phyloP scores from a whole-genome alignment of 345 rosid species.

The Moringa oleifera region DNA sequence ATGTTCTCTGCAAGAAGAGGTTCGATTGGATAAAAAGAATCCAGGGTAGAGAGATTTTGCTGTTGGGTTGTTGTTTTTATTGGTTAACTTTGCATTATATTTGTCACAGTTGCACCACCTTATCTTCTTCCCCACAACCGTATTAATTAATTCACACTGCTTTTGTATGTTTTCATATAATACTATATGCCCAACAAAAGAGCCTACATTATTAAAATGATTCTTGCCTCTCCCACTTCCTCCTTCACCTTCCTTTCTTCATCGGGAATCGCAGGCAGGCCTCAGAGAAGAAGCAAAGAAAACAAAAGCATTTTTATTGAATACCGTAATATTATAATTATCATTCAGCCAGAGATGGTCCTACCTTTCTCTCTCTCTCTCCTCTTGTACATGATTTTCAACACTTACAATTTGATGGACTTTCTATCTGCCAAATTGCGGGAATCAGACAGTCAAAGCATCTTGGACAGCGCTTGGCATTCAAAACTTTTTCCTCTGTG shows the following conservation, averaged over 20 bases:
- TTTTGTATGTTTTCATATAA: not conserved
- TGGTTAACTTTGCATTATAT: conserved; percentile 24
- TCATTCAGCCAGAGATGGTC: conserved; percentile 13
- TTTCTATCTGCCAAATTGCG: conserved; percentile 19
- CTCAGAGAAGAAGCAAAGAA: conserved; percentile 4
- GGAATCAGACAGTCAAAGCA: conserved; percentile 18
- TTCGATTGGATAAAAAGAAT: conserved; percentile 45
- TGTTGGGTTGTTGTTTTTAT: conserved; percentile 27
- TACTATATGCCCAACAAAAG: not conserved
- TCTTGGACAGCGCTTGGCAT: conserved; percentile 6
- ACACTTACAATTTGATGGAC: conserved; percentile 12
- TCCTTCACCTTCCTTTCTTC: conserved; percentile 11
- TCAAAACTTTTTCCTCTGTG: not conserved
- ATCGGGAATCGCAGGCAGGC: conserved; percentile 31
- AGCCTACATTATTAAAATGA: not conserved
- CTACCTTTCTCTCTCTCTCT: conserved; percentile 14
- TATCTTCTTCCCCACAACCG: conserved; percentile 42
- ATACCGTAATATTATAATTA: no score
- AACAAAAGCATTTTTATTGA: not conserved
- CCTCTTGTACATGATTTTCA: conserved; percentile 30
- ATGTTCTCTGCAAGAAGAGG: conserved; percentile 43
- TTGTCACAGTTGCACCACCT: conserved; percentile 37
- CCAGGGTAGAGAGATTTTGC: conserved; percentile 30
- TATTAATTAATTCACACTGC: conserved; percentile 4
- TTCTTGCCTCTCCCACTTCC: conserved; percentile 16